Percentiles rank a stretch among this genome's conserved stretches.
These are phyloP conservation scores for Metarhizium guizhouense DNA, from an alignment of 2,329 filamentous ascomycete genomes.

Conservation along the genomic window DNA sequence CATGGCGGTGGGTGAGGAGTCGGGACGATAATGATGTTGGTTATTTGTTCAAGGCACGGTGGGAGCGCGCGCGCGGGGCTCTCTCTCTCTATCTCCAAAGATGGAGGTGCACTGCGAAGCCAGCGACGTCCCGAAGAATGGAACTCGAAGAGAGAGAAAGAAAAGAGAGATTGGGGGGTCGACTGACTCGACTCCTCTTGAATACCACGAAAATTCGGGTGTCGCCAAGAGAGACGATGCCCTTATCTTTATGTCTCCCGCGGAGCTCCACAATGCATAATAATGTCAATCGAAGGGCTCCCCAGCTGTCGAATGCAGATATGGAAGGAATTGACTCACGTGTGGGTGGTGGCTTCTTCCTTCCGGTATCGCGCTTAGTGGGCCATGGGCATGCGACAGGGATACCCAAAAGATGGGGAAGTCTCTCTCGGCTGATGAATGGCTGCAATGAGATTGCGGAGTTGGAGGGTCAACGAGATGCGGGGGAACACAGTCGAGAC, in stretches of 20 bases:
- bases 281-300: neutral
- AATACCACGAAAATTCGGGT: neutral
- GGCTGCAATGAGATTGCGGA: neutral
- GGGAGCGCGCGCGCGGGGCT: neutral
- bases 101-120: neutral
- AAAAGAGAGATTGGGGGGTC: neutral
- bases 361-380: neutral
- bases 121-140: neutral
- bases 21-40: neutral
- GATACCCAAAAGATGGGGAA: neutral
- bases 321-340: neutral
- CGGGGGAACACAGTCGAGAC: neutral
- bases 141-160: neutral
- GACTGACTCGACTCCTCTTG: neutral
- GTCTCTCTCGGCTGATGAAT: neutral
- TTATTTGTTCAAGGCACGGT: neutral
- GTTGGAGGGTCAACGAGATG: neutral
- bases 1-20: neutral
- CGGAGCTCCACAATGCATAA: neutral
- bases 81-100: neutral
- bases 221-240: neutral
- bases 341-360: neutral
- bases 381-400: neutral
- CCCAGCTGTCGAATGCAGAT: too few relatives aligned
- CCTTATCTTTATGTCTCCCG: neutral